Evolutionary conservation across 2,329 filamentous ascomycete genomes (phyloP).

Genomic region (Claviceps pusilla): DNA sequence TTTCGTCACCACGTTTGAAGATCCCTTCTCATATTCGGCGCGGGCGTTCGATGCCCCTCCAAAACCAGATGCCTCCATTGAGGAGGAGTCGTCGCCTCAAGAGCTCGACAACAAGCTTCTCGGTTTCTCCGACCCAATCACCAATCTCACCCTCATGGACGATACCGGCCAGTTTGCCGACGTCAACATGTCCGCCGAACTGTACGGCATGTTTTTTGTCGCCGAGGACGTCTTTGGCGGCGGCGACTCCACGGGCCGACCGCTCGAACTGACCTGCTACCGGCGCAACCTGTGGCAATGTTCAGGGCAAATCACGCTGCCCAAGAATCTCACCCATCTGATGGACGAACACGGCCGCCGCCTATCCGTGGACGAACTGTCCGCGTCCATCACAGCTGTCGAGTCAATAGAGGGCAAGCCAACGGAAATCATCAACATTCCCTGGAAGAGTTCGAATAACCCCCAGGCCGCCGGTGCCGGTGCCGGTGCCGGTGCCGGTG

Average conservation of each 20-base stretch:
- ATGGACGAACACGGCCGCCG: constrained; percentile 61
- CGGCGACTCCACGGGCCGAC: constrained; percentile 39
- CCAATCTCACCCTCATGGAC: constrained; percentile 48
- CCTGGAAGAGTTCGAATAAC: constrained; percentile 67
- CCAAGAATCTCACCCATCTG: constrained; percentile 55
- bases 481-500: constrained; percentile 12
- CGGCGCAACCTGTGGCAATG: constrained; percentile 91
- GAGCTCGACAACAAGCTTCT: constrained; percentile 56
- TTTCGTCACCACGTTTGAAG: constrained; percentile 48
- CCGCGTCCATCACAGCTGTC: constrained; percentile 67
- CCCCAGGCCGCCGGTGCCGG: constrained; percentile 24
- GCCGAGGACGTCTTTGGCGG: constrained; percentile 65
- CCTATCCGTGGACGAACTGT: constrained; percentile 61
- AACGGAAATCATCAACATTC: constrained; percentile 91
- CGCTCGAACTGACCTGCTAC: constrained; percentile 83
- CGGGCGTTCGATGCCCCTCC: constrained; percentile 31
- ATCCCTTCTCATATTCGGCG: constrained; percentile 45
- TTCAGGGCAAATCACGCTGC: constrained; percentile 69
- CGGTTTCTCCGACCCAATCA: constrained; percentile 52
- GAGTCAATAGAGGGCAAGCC: constrained; percentile 86
- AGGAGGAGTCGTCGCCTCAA: constrained; percentile 35
- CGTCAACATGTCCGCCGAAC: constrained; percentile 54
- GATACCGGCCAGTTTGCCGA: constrained; percentile 49
- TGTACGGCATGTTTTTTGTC: constrained; percentile 81
- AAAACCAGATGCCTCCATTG: constrained; percentile 27